Base-by-base conservation (phyloP, 1,139 yeast genomes). In the Protomyces pachydermus region DNA sequence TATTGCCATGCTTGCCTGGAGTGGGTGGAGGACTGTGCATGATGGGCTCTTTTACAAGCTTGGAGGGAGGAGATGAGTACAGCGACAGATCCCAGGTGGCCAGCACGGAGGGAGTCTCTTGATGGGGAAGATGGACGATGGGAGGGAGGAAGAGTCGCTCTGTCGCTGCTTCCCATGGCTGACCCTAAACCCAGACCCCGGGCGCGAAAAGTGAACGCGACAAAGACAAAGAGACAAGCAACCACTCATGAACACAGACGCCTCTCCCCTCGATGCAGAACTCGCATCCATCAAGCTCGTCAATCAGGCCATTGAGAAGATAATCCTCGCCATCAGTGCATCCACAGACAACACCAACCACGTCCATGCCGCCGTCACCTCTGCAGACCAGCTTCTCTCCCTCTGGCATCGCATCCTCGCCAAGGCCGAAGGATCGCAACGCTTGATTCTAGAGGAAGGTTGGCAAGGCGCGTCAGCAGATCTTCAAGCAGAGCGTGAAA, bases 381-480 rank as follows among this genome's bases (percentile, higher is more conserved):
- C 38, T 23, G 58, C 64, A 8, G 58, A 60, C 38, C 55, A 46
- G 28, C 58, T 60, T 16, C 58, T 60, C 16, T 51, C 45, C 25
- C 50, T 60, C 18, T 60, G 64, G 64, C 54, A 42, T 2, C 64
- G 64, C 32, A 58, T 60, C 14, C 64, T 60, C 32, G 58, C 64
- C 10, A 56, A 56, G n/a, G 34, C 58, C 25, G 52, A 60, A n/a
- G 54, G 54, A 14, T 52, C 64, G 4, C 64, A 60, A 23, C 45
- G 48, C 23, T 42, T 60, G 14, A 54, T 60, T 8, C 58, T 60
- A 9, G 58, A 60, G 20, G 58, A 54, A 16, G 16, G 38, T 9
- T 60, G 64, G 64, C 58, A 54, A n/a, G 64, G 64, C 42, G 64
- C 64, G 39, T 52, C 58, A 10, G 55, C 39, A 4, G 64, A 60